Conservation (phyloP, 164 flowering plant species). For the Chloranthus sessilifolius region DNA sequence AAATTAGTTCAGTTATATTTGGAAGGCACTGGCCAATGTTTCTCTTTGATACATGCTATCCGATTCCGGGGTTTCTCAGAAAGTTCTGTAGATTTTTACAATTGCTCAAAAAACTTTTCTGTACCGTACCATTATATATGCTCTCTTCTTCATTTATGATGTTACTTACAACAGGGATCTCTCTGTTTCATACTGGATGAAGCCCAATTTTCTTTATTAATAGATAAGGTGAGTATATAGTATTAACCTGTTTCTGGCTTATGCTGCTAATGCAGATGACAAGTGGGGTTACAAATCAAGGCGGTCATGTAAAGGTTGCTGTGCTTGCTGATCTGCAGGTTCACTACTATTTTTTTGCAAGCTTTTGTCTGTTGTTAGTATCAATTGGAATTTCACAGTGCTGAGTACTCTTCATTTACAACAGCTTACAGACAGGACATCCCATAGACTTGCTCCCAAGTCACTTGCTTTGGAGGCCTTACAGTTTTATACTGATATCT, state of each 20-base stretch:
- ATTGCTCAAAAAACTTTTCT: too few species aligned
- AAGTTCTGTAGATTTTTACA: too few species aligned
- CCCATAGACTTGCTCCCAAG: slow-evolving; percentile 58
- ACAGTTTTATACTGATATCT: slow-evolving; percentile 80
- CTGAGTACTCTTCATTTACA: slow-evolving; percentile 2
- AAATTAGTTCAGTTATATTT: too few species aligned
- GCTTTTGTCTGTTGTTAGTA: background rate
- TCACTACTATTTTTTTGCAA: background rate
- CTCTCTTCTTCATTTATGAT: too few species aligned
- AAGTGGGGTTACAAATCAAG: slow-evolving; percentile 16
- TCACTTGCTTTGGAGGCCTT: slow-evolving; percentile 62
- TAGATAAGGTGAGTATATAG: too few species aligned
- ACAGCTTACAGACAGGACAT: slow-evolving; percentile 88
- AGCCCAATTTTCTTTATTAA: too few species aligned
- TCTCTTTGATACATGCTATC: too few species aligned
- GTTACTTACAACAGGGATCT: too few species aligned
- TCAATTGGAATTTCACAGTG: background rate
- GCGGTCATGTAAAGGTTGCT: slow-evolving; percentile 55
- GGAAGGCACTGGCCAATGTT: too few species aligned
- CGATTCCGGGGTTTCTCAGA: too few species aligned
- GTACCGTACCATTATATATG: too few species aligned
- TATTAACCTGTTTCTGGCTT: background rate
- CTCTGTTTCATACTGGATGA: too few species aligned
- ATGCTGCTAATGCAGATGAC: slow-evolving; percentile 26
- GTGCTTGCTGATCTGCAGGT: slow-evolving; percentile 95